Base-by-base conservation (phyloP, 805 yeast species). In the Deakozyma indianensis region DNA sequence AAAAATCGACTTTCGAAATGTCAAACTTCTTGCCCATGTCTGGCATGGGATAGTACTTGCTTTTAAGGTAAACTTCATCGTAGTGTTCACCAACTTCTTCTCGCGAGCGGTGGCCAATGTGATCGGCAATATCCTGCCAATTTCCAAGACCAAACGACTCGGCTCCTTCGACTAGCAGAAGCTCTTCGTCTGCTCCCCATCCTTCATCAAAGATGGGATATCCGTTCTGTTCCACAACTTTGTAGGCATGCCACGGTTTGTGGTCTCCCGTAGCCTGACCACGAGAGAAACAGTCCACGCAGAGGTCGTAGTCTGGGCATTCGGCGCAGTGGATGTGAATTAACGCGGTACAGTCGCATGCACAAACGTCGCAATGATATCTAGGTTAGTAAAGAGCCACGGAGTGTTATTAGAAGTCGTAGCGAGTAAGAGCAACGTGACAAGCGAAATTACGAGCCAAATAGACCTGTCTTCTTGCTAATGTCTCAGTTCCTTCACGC, bases 121-220 rank as follows among this genome's bases (percentile, higher is more conserved):
- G 95, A 58, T 92, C 97, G 9, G 95, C 82, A n/a, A 94, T 77
- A 61, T 92, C 98, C 57, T 85, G 95, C 98, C 98, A 92, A 60
- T 88, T 87, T 2, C 99, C 99, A 46, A 92, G 54, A 0, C 99
- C 98, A 41, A 76, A 73, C 7, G 84, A 80, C 62, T 92, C 96
- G 41, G 94, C 80, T 5, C 96, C 97, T 61, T 87, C 95, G 14
- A 94, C 74, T 48, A 92, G 67, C 25, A 85, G 69, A 47, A 88
- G 59, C 63, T 92, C 99, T 62, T 92, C 99, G 65, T 92, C 98
- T 1, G 98, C 98, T 29, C 98, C 99, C 97, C 98, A 92, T 47
- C 81, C 88, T 47, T 73, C 75, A 44, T 78, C 83, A 53, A 94
- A 80, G 7, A 94, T 83, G 0, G 99, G 98, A 58, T 85, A 90